These are phyloP conservation scores for Yamadazyma friedrichii DNA, from an alignment of 1,139 yeast genomes.

Conservation along the genomic window DNA sequence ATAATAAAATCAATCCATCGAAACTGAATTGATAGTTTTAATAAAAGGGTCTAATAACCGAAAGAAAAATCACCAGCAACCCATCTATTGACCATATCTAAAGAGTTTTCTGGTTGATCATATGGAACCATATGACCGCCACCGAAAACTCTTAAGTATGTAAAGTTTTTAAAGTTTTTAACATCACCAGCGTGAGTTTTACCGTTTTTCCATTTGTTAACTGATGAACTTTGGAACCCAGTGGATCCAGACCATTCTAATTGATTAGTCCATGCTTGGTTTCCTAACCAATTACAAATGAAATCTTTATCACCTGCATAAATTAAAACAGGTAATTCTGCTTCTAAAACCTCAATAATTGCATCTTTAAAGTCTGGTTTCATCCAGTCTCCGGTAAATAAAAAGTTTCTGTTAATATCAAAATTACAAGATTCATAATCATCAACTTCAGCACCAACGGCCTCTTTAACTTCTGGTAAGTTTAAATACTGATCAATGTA, in stretches of 20 bases:
- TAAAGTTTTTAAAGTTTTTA: constrained; percentile 44
- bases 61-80: constrained; percentile 33
- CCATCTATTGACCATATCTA: constrained; percentile 51
- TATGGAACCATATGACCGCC: constrained; percentile 55
- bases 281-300: constrained; percentile 86
- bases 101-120: constrained; percentile 46
- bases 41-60: constrained; percentile 3
- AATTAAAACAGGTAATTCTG: constrained; percentile 65
- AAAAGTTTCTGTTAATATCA: constrained; percentile 78
- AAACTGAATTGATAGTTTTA: not conserved
- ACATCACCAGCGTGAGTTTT: constrained; percentile 45
- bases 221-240: constrained; percentile 45
- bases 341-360: constrained; percentile 54
- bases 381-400: constrained; percentile 92
- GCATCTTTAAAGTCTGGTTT: constrained; percentile 71
- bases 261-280: constrained; percentile 75
- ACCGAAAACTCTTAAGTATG: constrained; percentile 46
- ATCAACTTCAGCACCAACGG: constrained; percentile 91
- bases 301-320: constrained; percentile 88
- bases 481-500: constrained; percentile 36
- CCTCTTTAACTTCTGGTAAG: constrained; percentile 51
- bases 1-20: not conserved
- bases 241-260: constrained; percentile 65
- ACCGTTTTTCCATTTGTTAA: constrained; percentile 39
- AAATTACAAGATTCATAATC: constrained; percentile 81